These are phyloP conservation scores for Medicago arabica DNA, from an alignment of 306 rosid species.

Conservation along the genomic window DNA sequence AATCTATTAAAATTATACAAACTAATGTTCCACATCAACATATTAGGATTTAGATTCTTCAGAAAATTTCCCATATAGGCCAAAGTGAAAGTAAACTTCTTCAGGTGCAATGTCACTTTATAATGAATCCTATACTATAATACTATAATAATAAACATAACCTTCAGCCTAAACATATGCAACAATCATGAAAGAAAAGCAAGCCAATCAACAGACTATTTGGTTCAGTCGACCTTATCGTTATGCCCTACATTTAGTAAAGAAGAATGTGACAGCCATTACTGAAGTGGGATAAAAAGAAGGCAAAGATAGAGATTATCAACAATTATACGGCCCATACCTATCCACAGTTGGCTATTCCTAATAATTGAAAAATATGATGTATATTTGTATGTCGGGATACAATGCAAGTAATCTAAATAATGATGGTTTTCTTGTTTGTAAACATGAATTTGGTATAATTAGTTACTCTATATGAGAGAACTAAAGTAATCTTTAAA, in stretches of 20 bases:
- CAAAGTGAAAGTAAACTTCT: too few relatives aligned
- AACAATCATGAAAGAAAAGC: slow-evolving; percentile 23
- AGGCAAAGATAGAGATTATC: neutral
- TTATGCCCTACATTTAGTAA: slow-evolving; percentile 40
- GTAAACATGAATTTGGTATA: neutral
- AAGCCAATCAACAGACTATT: slow-evolving; percentile 7
- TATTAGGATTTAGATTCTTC: too few relatives aligned
- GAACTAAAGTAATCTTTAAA: neutral
- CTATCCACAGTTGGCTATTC: slow-evolving; percentile 6
- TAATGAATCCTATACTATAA: too few relatives aligned
- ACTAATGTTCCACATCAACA: too few relatives aligned
- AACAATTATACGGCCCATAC: slow-evolving; percentile 3
- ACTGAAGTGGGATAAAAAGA: neutral
- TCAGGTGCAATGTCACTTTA: too few relatives aligned
- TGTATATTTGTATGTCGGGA: neutral
- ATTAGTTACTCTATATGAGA: neutral
- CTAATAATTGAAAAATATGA: slow-evolving; percentile 38
- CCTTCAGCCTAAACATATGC: neutral
- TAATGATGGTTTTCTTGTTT: neutral
- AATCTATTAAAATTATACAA: too few relatives aligned
- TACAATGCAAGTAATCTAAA: neutral
- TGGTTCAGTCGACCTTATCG: slow-evolving; percentile 37
- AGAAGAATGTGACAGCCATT: slow-evolving; percentile 45
- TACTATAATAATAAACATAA: neutral
- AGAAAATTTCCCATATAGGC: too few relatives aligned